Conservation (phyloP, 805 yeast species). For the Candida coleopterorum region DNA sequence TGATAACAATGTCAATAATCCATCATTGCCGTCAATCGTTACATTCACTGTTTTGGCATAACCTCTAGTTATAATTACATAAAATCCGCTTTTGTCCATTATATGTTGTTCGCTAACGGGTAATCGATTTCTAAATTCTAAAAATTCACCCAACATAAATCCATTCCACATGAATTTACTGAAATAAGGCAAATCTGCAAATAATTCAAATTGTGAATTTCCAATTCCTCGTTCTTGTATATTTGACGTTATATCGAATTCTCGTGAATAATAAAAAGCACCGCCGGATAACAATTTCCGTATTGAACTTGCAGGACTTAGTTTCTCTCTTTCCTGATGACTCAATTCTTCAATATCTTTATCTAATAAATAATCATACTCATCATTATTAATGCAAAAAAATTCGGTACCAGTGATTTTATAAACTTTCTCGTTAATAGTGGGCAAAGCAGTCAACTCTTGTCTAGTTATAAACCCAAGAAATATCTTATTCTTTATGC, state of each 20-base stretch:
- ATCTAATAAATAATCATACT: conserved; percentile 36
- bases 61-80: conserved; percentile 47
- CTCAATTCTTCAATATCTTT: conserved; percentile 16
- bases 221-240: conserved; percentile 41
- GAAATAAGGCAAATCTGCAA: conserved; percentile 38
- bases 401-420: conserved; percentile 59
- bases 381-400: conserved; percentile 55
- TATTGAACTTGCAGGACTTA: conserved; percentile 43
- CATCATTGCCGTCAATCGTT: conserved; percentile 27
- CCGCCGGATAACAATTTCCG: conserved; percentile 42
- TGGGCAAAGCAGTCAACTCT: conserved; percentile 55
- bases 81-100: conserved; percentile 45
- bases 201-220: conserved; percentile 15
- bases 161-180: conserved; percentile 49
- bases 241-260: conserved; percentile 43
- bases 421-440: conserved; percentile 48
- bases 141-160: conserved; percentile 41
- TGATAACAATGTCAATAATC: conserved; percentile 45
- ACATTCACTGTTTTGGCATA: conserved; percentile 44
- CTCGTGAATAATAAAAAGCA: conserved; percentile 43
- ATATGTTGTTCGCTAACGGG: conserved; percentile 31
- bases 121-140: conserved; percentile 43
- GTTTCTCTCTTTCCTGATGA: conserved; percentile 20
- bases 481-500: conserved; percentile 49
- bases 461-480: conserved; percentile 55